Evolutionary conservation across 768 basidiomycete genomes (phyloP), one percentile per base, ranked within the genome.

Genomic region (Termitomyces sp.): DNA sequence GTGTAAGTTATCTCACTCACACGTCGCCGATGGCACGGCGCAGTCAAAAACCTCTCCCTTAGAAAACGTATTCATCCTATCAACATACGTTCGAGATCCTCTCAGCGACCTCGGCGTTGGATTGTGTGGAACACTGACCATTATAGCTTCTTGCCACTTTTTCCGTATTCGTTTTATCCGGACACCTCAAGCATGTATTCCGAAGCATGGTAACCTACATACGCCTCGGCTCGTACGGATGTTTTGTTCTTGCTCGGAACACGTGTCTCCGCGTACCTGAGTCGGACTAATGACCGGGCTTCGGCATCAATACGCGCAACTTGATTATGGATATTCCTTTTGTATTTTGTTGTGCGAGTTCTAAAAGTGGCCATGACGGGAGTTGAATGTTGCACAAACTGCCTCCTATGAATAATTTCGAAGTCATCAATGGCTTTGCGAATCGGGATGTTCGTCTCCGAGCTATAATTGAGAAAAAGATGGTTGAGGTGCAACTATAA

Each of bases 381-480:
- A 23, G 21, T 45, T 45, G 31, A 44, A 49, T 46, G 55, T 26
- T 9, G 9, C 12, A 14, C 14, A 35, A 35, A 26, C 37, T 23
- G 14, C 8, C 6, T 57, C 48, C n/a, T n/a, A 19, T 60, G 14
- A 49, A 42, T 23, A 31, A 58, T 17, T 41, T 50, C 35, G 48
- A 58, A 19, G 53, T 56, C 51, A 55, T 61, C 41, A 50, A 54
- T 12, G 57, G 55, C 50, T 57, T 54, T 23, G 42, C 54, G 4
- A 49, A 46, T 30, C 49, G 45, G 12, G 49, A 54, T 11, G 50
- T 54, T 9, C 51, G 56, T n/a, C 28, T 61, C 43, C 54, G 54
- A 44, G 52, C 57, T 12, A 46, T 59, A 10, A 37, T 56, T 14
- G 54, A 54, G 8, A 53, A 61, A 43, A 42, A 62, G 48, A 50